Evolutionary conservation across 208 protist species (phyloP).

Genomic region (Vickermania ingenoplastis): DNA sequence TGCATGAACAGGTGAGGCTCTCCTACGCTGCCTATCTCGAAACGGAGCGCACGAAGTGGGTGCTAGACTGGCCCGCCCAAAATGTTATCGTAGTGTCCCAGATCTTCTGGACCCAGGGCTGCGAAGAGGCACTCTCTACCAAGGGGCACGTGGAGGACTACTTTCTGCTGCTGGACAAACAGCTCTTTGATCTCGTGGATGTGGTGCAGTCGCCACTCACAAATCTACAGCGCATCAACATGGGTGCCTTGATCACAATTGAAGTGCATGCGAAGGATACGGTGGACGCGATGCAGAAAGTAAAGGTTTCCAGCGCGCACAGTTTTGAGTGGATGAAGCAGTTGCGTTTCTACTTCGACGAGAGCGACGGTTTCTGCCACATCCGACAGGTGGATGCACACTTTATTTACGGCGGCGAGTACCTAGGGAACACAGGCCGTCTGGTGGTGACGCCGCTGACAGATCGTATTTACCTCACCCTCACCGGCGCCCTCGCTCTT

Average conservation of each 20-base stretch:
- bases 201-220: constrained; percentile 88
- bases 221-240: constrained; percentile 81
- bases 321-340: constrained; percentile 98
- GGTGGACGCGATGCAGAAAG: constrained; percentile 62
- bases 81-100: constrained; percentile 88
- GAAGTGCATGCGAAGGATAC: constrained; percentile 97
- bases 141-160: constrained; percentile 56
- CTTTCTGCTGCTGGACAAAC: constrained; percentile 52
- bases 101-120: constrained; percentile 93
- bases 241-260: constrained; percentile 95
- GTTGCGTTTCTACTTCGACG: constrained; percentile 96
- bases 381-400: constrained; percentile 91
- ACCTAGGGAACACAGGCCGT: constrained; percentile 95
- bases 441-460: constrained; percentile 96
- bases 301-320: constrained; percentile 37
- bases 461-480: constrained; percentile 95
- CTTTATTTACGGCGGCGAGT: constrained; percentile 95
- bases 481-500: constrained; percentile 91
- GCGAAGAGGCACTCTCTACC: constrained; percentile 77
- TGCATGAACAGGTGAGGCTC: constrained; percentile 68
- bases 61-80: constrained; percentile 88
- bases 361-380: constrained; percentile 62
- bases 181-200: constrained; percentile 86
- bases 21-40: constrained; percentile 54
- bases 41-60: constrained; percentile 74